phyloP scores from a whole-genome alignment of 2,329 filamentous ascomycete species.

The Trichoderma harzianum region DNA sequence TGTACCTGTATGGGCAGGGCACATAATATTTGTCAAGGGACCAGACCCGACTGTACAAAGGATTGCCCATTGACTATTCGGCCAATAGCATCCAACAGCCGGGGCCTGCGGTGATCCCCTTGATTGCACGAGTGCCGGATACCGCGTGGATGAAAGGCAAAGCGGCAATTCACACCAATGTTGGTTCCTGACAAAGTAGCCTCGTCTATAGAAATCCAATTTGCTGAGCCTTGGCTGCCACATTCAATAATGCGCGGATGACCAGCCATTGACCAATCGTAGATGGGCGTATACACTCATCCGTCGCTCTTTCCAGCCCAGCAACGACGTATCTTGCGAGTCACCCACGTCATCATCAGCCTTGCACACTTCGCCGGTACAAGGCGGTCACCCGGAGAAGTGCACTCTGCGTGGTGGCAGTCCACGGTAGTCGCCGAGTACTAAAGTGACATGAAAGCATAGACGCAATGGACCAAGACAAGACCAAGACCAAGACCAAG shows the following conservation, averaged over 20 bases:
- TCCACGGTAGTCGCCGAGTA: background rate
- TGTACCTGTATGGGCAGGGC: background rate
- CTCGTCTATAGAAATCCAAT: background rate
- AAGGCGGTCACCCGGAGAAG: background rate
- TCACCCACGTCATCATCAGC: slow-evolving; percentile 14
- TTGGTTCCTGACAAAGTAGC: background rate
- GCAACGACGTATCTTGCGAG: background rate
- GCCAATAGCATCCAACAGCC: background rate
- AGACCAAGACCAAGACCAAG: background rate
- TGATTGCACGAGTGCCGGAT: background rate
- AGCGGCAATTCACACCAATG: background rate
- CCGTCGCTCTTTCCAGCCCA: background rate
- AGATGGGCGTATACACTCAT: background rate
- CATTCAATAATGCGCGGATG: background rate
- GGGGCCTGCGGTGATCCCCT: background rate
- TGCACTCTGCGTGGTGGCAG: background rate
- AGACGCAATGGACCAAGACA: background rate
- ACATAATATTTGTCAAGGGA: background rate
- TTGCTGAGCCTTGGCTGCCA: background rate
- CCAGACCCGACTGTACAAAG: background rate
- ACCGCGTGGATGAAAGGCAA: background rate
- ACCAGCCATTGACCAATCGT: background rate
- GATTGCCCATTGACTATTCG: background rate
- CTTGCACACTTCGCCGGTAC: background rate
- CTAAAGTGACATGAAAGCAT: background rate